A percentile compares a stretch with the other conserved stretches of the same genome.
These are phyloP conservation scores for Alliaria petiolata DNA, from an alignment of 345 rosid species.

Conservation along the genomic window DNA sequence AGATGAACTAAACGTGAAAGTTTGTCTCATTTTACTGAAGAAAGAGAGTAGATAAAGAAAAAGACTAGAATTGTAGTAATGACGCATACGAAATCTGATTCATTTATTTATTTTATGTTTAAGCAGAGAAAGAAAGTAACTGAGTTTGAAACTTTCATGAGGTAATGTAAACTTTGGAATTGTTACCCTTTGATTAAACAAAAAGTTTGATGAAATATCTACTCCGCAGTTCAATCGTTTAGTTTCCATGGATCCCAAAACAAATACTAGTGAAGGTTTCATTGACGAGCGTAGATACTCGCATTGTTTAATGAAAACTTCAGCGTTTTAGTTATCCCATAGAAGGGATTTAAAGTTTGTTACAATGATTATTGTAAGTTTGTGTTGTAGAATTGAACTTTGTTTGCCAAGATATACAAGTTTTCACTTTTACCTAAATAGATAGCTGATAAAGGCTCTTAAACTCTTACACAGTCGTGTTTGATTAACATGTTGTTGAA, in stretches of 20 bases:
- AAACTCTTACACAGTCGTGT: background rate
- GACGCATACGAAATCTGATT: background rate
- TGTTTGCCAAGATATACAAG: background rate
- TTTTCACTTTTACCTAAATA: background rate
- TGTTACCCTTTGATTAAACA: background rate
- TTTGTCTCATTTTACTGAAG: background rate
- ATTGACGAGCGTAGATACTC: too few relatives aligned
- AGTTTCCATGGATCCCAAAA: background rate
- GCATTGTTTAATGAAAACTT: background rate
- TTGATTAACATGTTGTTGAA: background rate
- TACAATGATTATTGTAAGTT: background rate
- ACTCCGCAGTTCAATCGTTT: background rate
- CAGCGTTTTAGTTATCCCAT: background rate
- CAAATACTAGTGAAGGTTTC: background rate
- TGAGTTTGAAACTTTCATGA: background rate
- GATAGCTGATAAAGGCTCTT: conserved; percentile 3
- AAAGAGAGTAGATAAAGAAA: background rate
- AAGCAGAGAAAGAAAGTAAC: background rate
- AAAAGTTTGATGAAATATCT: too few relatives aligned
- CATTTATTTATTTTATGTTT: background rate
- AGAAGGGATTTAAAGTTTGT: background rate
- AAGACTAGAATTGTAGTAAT: background rate
- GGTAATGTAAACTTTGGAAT: background rate
- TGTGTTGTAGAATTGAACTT: background rate
- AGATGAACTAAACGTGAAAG: background rate